A percentile compares a stretch with the other conserved stretches of the same genome.
Conservation (phyloP, 805 yeast genomes). For the Cyberlindnera misumaiensis region DNA sequence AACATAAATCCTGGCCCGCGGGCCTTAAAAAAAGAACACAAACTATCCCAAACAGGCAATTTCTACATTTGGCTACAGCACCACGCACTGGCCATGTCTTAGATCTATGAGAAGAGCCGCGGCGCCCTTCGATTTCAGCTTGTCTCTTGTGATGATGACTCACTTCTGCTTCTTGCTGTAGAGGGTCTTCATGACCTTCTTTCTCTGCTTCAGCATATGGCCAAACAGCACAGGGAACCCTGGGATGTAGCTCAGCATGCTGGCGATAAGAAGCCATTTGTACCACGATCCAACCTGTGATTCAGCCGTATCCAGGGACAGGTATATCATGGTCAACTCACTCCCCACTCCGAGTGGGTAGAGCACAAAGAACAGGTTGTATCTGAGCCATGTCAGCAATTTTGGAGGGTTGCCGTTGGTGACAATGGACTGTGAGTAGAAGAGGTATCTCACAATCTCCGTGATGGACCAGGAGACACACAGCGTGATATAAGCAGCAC, state of each 20-base stretch:
- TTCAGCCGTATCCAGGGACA: conserved; percentile 68
- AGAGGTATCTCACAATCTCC: conserved; percentile 86
- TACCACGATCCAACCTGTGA: conserved; percentile 41
- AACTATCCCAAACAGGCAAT: conserved; percentile 1
- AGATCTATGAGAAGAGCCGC: not conserved
- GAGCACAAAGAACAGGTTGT: conserved; percentile 72
- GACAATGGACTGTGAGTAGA: conserved; percentile 64
- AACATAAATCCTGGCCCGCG: no score
- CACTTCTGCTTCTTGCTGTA: conserved; percentile 9
- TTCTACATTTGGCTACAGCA: not conserved
- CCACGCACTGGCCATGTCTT: no score
- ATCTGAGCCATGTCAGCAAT: conserved; percentile 64
- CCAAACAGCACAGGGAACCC: conserved; percentile 80
- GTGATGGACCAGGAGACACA: conserved; percentile 87
- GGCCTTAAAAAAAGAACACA: not conserved
- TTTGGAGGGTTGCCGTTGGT: conserved; percentile 47
- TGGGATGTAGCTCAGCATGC: conserved; percentile 69
- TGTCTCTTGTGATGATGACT: not conserved
- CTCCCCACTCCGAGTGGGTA: conserved; percentile 93
- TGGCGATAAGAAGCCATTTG: conserved; percentile 46
- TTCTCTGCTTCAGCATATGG: conserved; percentile 86
- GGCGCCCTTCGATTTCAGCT: no score
- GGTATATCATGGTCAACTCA: conserved; percentile 64
- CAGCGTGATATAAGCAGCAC: conserved; percentile 60
- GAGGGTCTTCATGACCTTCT: conserved; percentile 54